Evolutionary conservation across 345 rosid genomes (phyloP).

Genomic region (Citrus hindsii): DNA sequence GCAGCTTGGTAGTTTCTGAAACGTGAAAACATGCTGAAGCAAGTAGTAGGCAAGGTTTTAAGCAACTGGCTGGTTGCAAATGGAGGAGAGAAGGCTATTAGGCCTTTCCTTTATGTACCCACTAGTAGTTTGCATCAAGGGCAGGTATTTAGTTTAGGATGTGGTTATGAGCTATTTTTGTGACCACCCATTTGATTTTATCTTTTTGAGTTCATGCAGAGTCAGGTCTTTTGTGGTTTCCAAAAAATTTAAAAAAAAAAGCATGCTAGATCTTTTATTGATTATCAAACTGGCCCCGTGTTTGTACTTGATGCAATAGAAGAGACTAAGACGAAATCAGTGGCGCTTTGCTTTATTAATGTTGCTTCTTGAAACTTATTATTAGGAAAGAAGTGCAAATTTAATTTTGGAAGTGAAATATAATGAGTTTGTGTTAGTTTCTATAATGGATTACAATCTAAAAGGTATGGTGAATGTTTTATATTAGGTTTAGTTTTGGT

Average conservation of each 20-base stretch:
- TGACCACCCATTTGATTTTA: not conserved
- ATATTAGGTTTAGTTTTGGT: not conserved
- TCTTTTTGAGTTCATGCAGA: not conserved
- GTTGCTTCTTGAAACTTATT: not conserved
- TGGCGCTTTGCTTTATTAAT: not conserved
- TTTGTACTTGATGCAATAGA: not conserved
- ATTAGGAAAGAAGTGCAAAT: not conserved
- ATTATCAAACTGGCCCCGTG: not conserved
- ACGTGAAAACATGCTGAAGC: conserved; percentile 43
- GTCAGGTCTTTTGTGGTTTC: too few relatives aligned
- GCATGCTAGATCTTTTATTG: not conserved
- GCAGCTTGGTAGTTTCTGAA: not conserved
- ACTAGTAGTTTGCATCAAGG: conserved; percentile 37
- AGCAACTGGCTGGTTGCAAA: conserved; percentile 18
- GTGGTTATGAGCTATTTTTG: not conserved
- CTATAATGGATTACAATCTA: not conserved
- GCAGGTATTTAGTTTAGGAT: conserved; percentile 26
- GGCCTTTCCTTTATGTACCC: conserved; percentile 36
- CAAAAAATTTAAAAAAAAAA: too few relatives aligned
- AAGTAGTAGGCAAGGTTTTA: conserved; percentile 37
- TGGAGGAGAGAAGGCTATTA: conserved; percentile 31
- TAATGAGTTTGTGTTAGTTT: not conserved
- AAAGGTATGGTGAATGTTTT: not conserved
- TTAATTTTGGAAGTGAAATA: not conserved
- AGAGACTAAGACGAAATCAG: not conserved